Conservation (phyloP, 1,284 basidiomycete species). For the Cutaneotrichosporon sp. region DNA sequence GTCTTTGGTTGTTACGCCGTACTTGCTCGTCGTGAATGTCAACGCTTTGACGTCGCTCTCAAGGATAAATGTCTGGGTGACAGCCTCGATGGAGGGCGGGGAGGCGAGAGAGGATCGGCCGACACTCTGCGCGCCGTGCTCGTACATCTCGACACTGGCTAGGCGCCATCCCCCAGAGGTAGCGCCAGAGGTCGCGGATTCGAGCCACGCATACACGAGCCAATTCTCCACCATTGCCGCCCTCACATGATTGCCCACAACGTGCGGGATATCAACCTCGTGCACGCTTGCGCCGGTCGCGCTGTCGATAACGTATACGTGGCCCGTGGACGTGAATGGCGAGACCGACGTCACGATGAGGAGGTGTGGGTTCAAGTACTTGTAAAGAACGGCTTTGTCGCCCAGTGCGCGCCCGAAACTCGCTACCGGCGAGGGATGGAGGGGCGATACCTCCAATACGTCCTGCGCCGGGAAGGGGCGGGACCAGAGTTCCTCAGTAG, state of each 20-base stretch:
- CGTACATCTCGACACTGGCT: slow-evolving; percentile 83
- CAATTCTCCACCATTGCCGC: slow-evolving; percentile 83
- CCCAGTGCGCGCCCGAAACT: slow-evolving; percentile 80
- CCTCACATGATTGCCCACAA: slow-evolving; percentile 57
- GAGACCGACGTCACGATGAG: slow-evolving; percentile 65
- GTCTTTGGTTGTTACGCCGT: slow-evolving; percentile 83
- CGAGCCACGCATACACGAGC: slow-evolving; percentile 74
- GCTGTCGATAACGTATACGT: slow-evolving; percentile 73
- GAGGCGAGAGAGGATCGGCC: slow-evolving; percentile 68
- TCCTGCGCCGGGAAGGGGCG: slow-evolving; percentile 63
- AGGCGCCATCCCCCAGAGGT: slow-evolving; percentile 66
- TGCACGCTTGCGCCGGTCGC: slow-evolving; percentile 76
- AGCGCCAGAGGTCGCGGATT: slow-evolving; percentile 18
- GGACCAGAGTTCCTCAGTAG: slow-evolving; percentile 58
- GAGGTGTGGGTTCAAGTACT: slow-evolving; percentile 85
- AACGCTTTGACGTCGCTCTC: slow-evolving; percentile 68
- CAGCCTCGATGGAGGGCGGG: slow-evolving; percentile 59
- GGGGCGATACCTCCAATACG: slow-evolving; percentile 37
- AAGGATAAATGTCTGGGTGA: slow-evolving; percentile 71
- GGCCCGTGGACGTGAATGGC: slow-evolving; percentile 50
- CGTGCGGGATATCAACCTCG: slow-evolving; percentile 54
- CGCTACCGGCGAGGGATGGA: slow-evolving; percentile 61
- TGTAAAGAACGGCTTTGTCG: slow-evolving; percentile 85
- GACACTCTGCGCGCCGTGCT: slow-evolving; percentile 67
- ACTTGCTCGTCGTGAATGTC: slow-evolving; percentile 74